Conservation (phyloP, 1,284 basidiomycete genomes). For the Cryptococcus sp. region DNA sequence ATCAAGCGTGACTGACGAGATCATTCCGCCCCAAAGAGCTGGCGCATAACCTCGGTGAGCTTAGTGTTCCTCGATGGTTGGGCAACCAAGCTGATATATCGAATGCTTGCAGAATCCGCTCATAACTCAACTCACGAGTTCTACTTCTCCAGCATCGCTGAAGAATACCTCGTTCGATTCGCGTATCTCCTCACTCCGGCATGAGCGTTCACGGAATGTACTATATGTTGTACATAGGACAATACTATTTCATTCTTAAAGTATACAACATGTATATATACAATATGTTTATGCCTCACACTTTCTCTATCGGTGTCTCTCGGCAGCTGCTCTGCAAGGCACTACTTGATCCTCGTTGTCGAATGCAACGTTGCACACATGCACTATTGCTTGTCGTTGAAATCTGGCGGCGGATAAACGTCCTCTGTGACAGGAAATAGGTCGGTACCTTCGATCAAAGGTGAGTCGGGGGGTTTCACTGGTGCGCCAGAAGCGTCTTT, state of each 20-base stretch:
- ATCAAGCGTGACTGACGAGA: neutral
- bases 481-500: slow-evolving; percentile 36
- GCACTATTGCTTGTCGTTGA: neutral
- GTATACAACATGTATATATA: slow-evolving; percentile 2
- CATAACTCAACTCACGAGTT: slow-evolving; percentile 73
- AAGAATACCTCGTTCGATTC: slow-evolving; percentile 59
- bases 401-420: neutral
- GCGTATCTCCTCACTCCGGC: slow-evolving; percentile 8
- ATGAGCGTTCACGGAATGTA: slow-evolving; percentile 5
- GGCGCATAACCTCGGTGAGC: slow-evolving; percentile 44
- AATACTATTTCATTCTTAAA: neutral
- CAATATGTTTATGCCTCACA: neutral
- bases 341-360: neutral
- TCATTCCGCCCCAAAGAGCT: slow-evolving; percentile 26
- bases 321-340: neutral
- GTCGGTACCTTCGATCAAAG: slow-evolving; percentile 18
- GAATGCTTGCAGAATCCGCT: slow-evolving; percentile 30
- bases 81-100: slow-evolving; percentile 10
- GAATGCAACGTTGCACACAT: neutral
- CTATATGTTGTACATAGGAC: neutral
- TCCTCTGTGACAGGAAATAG: slow-evolving; percentile 8
- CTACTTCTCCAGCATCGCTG: slow-evolving; percentile 88
- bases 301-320: neutral
- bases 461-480: slow-evolving; percentile 29
- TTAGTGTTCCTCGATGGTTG: neutral